Conservation (phyloP, 1,139 yeast species). For the Saccharomyces hybrid region DNA sequence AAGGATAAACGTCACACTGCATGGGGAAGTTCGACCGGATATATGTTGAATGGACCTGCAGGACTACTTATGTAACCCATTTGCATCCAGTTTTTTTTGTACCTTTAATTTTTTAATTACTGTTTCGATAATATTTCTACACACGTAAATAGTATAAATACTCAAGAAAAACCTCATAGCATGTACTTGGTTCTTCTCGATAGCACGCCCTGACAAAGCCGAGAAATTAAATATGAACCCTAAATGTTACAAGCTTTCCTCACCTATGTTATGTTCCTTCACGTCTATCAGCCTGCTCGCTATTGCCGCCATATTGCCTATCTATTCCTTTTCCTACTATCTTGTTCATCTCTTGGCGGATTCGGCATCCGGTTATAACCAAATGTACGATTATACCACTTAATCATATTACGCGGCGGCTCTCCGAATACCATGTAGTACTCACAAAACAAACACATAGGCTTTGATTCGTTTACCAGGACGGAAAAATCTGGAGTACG, state of each 20-base stretch:
- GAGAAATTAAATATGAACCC: not conserved
- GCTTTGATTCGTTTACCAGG: slow-evolving; percentile 17
- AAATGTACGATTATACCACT: slow-evolving; percentile 38
- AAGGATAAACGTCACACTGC: slow-evolving; percentile 24
- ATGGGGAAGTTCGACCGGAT: not conserved
- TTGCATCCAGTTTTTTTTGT: not conserved
- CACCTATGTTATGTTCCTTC: not conserved
- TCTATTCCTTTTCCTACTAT: slow-evolving; percentile 17
- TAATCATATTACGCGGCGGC: slow-evolving; percentile 42
- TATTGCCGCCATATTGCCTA: not conserved
- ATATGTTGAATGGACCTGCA: slow-evolving; percentile 1
- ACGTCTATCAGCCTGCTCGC: no score
- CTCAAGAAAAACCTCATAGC: not conserved
- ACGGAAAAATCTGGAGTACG: slow-evolving; percentile 25
- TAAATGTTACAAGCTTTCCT: not conserved
- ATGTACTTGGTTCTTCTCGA: no score
- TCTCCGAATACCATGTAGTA: slow-evolving; percentile 51
- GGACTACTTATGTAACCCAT: not conserved
- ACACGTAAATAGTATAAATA: not conserved
- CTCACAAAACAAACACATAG: slow-evolving; percentile 51
- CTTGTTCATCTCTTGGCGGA: slow-evolving; percentile 4
- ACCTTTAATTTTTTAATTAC: not conserved
- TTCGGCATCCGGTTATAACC: slow-evolving; percentile 23
- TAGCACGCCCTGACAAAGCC: no score
- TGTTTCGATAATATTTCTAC: no score